Percentiles rank a stretch among this genome's conserved stretches.
Conservation (phyloP, 768 basidiomycete genomes). For the Russula foetens region DNA sequence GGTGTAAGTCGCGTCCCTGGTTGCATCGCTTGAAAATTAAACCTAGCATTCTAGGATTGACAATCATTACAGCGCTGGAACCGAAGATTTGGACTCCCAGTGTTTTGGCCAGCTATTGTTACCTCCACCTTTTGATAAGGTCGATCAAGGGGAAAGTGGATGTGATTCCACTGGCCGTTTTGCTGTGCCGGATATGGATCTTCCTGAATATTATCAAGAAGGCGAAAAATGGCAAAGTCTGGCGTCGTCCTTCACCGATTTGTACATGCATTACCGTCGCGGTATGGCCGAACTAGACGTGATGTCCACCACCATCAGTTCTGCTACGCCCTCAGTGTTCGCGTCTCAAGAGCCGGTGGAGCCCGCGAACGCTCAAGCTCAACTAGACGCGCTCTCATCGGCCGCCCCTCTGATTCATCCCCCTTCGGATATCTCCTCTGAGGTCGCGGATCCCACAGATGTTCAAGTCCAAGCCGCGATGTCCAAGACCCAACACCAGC, state of each 20-base stretch:
- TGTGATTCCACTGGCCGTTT: slow-evolving; percentile 27
- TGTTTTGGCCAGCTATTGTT: not conserved
- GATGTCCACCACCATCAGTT: slow-evolving; percentile 29
- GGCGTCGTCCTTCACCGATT: slow-evolving; percentile 7
- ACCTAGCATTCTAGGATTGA: not conserved
- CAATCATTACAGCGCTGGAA: not conserved
- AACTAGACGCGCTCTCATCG: slow-evolving; percentile 1
- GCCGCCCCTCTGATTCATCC: not conserved
- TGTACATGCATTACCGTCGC: slow-evolving; percentile 35
- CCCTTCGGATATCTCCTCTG: not conserved
- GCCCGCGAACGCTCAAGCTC: not conserved
- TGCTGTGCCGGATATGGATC: not conserved
- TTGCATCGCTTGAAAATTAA: not conserved
- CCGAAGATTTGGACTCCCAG: slow-evolving; percentile 1
- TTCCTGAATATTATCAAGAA: slow-evolving; percentile 3
- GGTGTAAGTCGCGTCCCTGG: not conserved
- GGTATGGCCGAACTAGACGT: slow-evolving; percentile 39
- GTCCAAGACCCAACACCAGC: slow-evolving; percentile 24
- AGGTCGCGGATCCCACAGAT: not conserved
- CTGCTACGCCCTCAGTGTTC: slow-evolving; percentile 7
- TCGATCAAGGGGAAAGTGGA: slow-evolving; percentile 38
- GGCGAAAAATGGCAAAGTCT: not conserved
- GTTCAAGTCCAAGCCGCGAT: slow-evolving; percentile 14
- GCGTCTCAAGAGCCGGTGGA: not conserved
- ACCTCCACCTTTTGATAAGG: not conserved